Conservation (phyloP, 139 green algal species). For the Tetratostichococcus sp. region DNA sequence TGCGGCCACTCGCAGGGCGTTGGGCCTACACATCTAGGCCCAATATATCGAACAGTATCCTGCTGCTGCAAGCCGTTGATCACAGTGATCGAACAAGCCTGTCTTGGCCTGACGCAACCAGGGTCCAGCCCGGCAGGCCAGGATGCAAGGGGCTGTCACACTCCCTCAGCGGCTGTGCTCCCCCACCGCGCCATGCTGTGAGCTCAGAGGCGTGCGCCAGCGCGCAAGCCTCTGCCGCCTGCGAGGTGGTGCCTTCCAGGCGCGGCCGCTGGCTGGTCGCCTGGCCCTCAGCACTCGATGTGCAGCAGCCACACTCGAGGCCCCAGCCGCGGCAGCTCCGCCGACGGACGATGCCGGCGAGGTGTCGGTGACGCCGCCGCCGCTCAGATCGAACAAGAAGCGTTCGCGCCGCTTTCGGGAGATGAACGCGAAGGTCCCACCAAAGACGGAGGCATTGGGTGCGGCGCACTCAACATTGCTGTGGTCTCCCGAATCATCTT, state of each 20-base stretch:
- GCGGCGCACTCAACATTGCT: no score
- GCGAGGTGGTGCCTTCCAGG: background rate
- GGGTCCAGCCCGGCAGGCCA: background rate
- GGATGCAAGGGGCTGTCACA: background rate
- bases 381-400: slow-evolving; percentile 26
- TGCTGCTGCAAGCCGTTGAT: no score
- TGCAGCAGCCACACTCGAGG: background rate
- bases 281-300: background rate
- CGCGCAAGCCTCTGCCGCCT: background rate
- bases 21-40: no score
- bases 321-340: background rate
- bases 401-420: slow-evolving; percentile 46
- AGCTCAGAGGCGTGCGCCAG: background rate
- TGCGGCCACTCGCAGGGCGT: no score
- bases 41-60: no score
- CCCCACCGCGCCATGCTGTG: background rate
- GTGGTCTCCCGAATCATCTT: slow-evolving; percentile 15
- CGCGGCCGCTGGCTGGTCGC: background rate
- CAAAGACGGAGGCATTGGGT: background rate
- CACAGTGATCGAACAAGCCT: no score
- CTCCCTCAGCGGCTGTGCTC: background rate
- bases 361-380: background rate
- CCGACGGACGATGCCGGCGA: background rate
- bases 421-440: slow-evolving; percentile 39
- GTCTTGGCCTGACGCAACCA: no score